Percentiles rank a stretch among this genome's conserved stretches.
phyloP scores from a whole-genome alignment of 2,329 filamentous ascomycete species.

The Volutella citrinella region DNA sequence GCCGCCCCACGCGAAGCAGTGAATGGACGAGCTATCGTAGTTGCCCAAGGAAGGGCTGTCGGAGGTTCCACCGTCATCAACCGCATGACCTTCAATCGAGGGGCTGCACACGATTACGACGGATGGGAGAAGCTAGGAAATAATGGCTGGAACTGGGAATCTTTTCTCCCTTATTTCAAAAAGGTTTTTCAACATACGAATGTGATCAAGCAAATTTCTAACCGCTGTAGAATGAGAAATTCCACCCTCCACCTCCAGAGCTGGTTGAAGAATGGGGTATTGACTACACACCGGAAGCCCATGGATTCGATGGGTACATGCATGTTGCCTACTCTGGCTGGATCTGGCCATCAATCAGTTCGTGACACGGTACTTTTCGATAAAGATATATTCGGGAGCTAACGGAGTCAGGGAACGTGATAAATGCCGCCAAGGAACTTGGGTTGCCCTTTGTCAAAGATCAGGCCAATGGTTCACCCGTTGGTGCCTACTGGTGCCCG shows the following conservation, averaged over 20 bases:
- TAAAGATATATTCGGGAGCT: too few species aligned
- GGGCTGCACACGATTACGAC: conserved; percentile 38
- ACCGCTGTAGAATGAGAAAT: conserved; percentile 7
- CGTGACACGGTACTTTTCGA: too few species aligned
- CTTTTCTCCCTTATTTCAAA: conserved; percentile 42
- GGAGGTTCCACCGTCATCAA: conserved; percentile 41
- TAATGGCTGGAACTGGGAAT: conserved; percentile 36
- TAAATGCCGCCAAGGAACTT: too few species aligned
- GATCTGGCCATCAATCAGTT: conserved; percentile 23
- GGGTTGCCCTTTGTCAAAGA: too few species aligned
- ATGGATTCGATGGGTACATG: conserved; percentile 15
- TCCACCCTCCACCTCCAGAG: conserved; percentile 1
- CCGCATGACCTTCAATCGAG: conserved; percentile 35
- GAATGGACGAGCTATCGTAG: conserved; percentile 20
- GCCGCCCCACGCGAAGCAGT: conserved; percentile 28
- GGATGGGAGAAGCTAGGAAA: conserved; percentile 44
- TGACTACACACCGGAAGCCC: conserved; percentile 10
- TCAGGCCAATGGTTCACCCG: too few species aligned
- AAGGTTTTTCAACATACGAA: conserved; percentile 27
- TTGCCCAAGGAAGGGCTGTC: conserved; percentile 31
- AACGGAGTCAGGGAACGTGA: too few species aligned
- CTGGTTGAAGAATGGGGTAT: conserved; percentile 12
- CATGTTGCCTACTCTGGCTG: conserved; percentile 18
- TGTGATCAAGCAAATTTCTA: neutral
- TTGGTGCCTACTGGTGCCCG: too few species aligned